Base-by-base conservation (phyloP, 2,329 filamentous ascomycete species). In the Trichoderma sp. region DNA sequence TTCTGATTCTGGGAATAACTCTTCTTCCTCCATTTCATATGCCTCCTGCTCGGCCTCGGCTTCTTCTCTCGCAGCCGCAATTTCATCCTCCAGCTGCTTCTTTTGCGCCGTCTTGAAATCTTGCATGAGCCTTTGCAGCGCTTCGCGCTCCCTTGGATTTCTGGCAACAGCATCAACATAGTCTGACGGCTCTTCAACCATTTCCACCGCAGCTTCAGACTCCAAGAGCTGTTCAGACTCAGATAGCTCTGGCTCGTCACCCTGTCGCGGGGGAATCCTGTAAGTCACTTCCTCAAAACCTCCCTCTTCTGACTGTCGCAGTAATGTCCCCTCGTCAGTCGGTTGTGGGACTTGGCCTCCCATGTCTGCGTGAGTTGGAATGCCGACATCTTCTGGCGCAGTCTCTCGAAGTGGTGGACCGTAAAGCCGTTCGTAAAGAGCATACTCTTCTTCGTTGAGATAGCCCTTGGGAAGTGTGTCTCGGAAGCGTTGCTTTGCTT, bases 351-450 rank as follows among this genome's bases (percentile, higher is more conserved):
- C 7, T 21, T 71, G 70, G 2, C 72, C 54, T 2, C 73, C 76
- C 78, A 81, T 79, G 52, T 81, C 79, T 30, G 76, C 80, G 73
- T 76, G 78, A 60, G 69, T 81, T 70, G 82, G 80, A 70, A 82
- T 85, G 30, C 80, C 88, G 4, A 88, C 83, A 77, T 91, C 87
- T 68, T 90, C 88, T 1, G 86, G 84, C 8, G 75, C 78, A 2
- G 87, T 90, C 64, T 86, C 84, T 52, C 89, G 84, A 70, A 92
- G 77, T 2, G 94, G 93, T 39, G 89, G 84, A 1, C 94, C 95
- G 77, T 96, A 97, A 18, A 97, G 81, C 71, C 93, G 85, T 76
- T 91, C 89, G 78, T 97, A 97, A 0, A 97, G 81, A 59, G 81
- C 82, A 74, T 91, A 89, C 77, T 97, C 94, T 65, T 91, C 86